phyloP scores from a whole-genome alignment of 2,329 filamentous ascomycete genomes.

The Stylonectria norvegica region DNA sequence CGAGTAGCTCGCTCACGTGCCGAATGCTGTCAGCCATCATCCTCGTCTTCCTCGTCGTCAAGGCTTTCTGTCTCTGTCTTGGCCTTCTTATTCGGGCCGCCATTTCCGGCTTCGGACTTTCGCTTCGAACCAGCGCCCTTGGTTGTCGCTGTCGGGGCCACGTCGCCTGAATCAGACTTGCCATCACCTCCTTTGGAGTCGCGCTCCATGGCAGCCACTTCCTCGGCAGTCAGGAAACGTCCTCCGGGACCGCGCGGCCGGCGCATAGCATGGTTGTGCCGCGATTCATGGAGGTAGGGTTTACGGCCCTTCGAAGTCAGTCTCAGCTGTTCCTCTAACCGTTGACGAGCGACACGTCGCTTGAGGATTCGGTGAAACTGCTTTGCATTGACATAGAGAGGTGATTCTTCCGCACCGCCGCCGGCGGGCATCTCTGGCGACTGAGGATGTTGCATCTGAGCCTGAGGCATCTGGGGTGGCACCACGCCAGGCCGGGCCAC shows the following conservation, averaged over 20 bases:
- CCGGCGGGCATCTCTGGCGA: slow-evolving; percentile 76
- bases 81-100: slow-evolving; percentile 54
- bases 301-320: slow-evolving; percentile 94
- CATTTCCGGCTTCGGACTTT: slow-evolving; percentile 53
- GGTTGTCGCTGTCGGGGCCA: slow-evolving; percentile 20
- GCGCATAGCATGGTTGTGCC: slow-evolving; percentile 98
- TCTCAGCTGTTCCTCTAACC: slow-evolving; percentile 86
- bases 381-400: slow-evolving; percentile 96
- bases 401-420: slow-evolving; percentile 78
- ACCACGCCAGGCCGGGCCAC: slow-evolving; percentile 48
- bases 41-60: slow-evolving; percentile 42
- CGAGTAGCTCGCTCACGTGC: slow-evolving; percentile 5
- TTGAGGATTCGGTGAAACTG: slow-evolving; percentile 98
- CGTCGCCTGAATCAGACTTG: slow-evolving; percentile 30
- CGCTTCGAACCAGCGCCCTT: slow-evolving; percentile 51
- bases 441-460: slow-evolving; percentile 66
- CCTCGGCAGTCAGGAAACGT: slow-evolving; percentile 92
- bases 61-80: slow-evolving; percentile 46
- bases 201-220: slow-evolving; percentile 85
- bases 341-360: slow-evolving; percentile 86
- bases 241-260: slow-evolving; percentile 90
- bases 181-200: slow-evolving; percentile 47
- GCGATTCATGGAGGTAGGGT: slow-evolving; percentile 93
- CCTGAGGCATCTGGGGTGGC: slow-evolving; percentile 58
- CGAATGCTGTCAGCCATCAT: slow-evolving; percentile 36